Base-by-base conservation (phyloP, 768 basidiomycete species). In the Lactifluus subvellereus region DNA sequence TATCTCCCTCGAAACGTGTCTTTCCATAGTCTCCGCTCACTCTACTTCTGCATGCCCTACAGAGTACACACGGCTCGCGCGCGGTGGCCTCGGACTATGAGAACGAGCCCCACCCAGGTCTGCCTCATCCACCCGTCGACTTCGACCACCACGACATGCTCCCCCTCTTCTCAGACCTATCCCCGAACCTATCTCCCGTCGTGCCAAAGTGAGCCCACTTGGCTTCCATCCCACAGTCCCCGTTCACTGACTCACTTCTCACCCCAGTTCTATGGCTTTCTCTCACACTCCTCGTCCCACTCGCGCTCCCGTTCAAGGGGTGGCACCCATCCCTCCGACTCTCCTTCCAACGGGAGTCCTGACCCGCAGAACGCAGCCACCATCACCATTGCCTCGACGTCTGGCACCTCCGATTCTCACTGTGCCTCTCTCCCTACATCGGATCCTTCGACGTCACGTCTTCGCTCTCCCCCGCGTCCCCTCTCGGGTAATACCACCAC, bases 401-500 rank as follows among this genome's bases (percentile, higher is more conserved):
- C 66, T 14, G 60, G 66, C 56, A 69, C 69, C 48, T 60, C 59
- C 42, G 64, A 72, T 20, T 59, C 66, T 35, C 63, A 70, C 22
- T 43, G 60, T 40, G 35, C 49, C 27, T 53, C 67, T 16, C 14
- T 56, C 5, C 62, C 70, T 8, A 49, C 72, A 9, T 66, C 72
- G 20, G 65, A 72, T 5, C 73, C 72, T 53, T 75, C 81, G 32
- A 82, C 82, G 69, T 82, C 84, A 1, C 67, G 76, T 30, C 74
- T 80, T 5, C 80, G 84, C 22, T 70, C 60, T 62, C 74, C 60
- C 76, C 84, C 82, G 22, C 81, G 87, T 6, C 88, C 88, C 4
- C 74, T 89, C 27, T 88, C 87, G 3, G 81, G 84, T 22, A 84
- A 82, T 0, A 86, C 86, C 0, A 82, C 82, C 18, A 80, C 82